Evolutionary conservation across 495 filamentous ascomycete species (phyloP), one percentile per base, ranked within the genome.

Genomic region (Evernia prunastri): DNA sequence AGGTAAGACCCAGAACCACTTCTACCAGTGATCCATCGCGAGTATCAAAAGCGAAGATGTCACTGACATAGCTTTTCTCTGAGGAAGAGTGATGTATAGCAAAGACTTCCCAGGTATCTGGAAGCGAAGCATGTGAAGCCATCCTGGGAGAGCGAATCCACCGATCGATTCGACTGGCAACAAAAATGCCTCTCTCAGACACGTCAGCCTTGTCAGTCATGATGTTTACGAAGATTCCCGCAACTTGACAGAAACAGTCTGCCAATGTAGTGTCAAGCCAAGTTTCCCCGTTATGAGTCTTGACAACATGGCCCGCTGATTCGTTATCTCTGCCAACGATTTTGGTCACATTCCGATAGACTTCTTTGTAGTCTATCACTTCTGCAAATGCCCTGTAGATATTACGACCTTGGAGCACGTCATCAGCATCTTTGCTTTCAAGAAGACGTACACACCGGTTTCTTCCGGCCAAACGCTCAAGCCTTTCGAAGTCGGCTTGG

Each of bases 31-130:
- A 37, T 0, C 80, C 78, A 12, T 64, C 77, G 0, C 59, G 62
- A 0, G 78, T 51, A 61, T 83, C 75, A 67, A 82, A 86, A 0
- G 81, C 69, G 65, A 84, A 86, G 1, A 84, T 69, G 58, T 86
- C 83, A 0, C 71, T 82, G 1, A 76, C 65, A 63, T 70, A 83
- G 5, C 58, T 56, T 31, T 74, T 71, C 1, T 79, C 76, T 0
- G 69, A 73, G 0, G 58, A 61, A 3, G 59, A 64, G 45, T 76
- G 69, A 51, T 82, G 79, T 1, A 53, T 66, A 2, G 77, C 80
- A 35, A 77, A 70, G 0, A 83, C 76, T 40, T 84, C 70, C 74
- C 77, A 85, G 3, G 58, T 69, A 10, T 76, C 72, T 2, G 75
- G 75, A 10, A 35, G 53, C 29, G 66, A 40, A 20, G 63, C 61